Evolutionary conservation across 495 filamentous ascomycete species (phyloP), one percentile per base, ranked within the genome.

Genomic region (Xanthoparmelia taractica): DNA sequence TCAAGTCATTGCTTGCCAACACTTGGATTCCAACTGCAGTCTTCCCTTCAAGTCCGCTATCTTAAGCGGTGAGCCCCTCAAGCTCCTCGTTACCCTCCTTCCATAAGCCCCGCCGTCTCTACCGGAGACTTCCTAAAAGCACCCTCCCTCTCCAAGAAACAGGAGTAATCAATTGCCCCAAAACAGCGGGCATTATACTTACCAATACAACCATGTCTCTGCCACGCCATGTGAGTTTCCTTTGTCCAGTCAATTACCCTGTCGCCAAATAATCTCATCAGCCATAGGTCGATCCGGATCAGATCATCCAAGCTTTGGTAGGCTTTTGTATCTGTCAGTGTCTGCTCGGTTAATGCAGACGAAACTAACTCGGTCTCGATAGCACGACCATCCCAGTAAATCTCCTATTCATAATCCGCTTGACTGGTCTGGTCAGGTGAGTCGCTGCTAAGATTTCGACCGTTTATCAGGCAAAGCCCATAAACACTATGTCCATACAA

Each of bases 271-370:
- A 27, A 4, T 31, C 27, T 52, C 0, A 52, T 31, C 2, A 52
- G 48, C 27, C 48, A 17, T 31, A 85, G 82, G 74, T 89, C 66
- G 77, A 88, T 64, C 82, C 86, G 0, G 85, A 88, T 59, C 78
- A 85, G 63, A 77, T 89, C 60, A 75, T 89, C 55, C 66, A 77
- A 31, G 74, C 72, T 29, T 75, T 89, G 13, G 48, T 52, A 52
- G 31, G 48, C 48, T 29, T 47, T 47, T 10, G 12, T 11, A 25
- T 52, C 48, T 52, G 29, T 29, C 27, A 0, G 2, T 6, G 0
- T 18, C 0, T n/a, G 2, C 48, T 52, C 8, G 7, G 4, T 52
- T 0, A 6, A 7, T 18, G 17, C 48, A 52, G 4, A 4, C 25
- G 25, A 31, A 52, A 31, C 48, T 52, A 31, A 52, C 4, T 29